Conservation (phyloP, 2,329 filamentous ascomycete species). For the Pseudopyricularia javanii region DNA sequence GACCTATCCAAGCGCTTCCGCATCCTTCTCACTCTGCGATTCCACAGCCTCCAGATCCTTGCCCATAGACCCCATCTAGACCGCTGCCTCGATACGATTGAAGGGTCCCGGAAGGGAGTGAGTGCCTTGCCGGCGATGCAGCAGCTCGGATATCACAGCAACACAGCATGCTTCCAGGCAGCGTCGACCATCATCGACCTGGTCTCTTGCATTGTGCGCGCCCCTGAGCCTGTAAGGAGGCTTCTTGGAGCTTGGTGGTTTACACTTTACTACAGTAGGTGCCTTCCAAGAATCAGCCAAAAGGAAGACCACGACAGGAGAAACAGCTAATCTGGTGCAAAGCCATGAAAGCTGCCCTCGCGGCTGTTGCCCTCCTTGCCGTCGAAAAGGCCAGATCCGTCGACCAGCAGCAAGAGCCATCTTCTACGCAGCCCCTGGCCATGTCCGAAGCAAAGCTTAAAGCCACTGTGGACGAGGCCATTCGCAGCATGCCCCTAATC, state of each 20-base stretch:
- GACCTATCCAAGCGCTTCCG: neutral
- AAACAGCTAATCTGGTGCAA: too few relatives aligned
- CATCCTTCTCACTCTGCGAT: conserved; percentile 23
- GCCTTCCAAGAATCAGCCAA: too few relatives aligned
- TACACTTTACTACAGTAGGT: conserved; percentile 17
- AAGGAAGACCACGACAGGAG: too few relatives aligned
- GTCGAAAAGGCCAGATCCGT: too few relatives aligned
- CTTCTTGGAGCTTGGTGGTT: conserved; percentile 19
- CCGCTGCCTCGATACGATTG: conserved; percentile 6
- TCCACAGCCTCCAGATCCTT: conserved; percentile 19
- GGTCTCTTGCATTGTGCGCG: conserved; percentile 9
- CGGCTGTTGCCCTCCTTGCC: too few relatives aligned
- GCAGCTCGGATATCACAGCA: conserved; percentile 9
- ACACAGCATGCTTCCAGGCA: conserved; percentile 10
- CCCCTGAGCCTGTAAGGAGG: conserved; percentile 6
- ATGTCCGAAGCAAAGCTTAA: too few relatives aligned
- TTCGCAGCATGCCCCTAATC: too few relatives aligned
- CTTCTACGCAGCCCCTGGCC: too few relatives aligned
- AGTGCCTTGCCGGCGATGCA: neutral
- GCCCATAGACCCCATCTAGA: conserved; percentile 17
- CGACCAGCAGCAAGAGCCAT: too few relatives aligned
- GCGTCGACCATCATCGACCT: conserved; percentile 12
- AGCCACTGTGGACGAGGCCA: too few relatives aligned
- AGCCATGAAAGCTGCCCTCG: too few relatives aligned
- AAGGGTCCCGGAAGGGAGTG: neutral